Percentiles rank a stretch among this genome's conserved stretches.
Conservation (phyloP, 176 grass and related monocot genomes). For the Oryza glumipatula region DNA sequence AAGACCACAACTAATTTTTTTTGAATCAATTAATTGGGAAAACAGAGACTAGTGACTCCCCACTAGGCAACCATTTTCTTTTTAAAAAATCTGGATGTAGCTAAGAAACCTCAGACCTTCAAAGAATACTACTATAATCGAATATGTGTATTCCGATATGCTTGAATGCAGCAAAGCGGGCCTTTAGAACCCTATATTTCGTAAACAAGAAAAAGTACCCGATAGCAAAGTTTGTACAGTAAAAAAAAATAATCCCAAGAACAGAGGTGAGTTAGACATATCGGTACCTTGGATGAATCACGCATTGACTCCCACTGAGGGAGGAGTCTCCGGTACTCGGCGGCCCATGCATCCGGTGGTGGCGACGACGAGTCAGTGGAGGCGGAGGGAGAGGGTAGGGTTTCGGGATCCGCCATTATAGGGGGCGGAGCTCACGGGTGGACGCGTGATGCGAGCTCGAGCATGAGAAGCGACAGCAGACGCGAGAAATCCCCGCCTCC, state of each 20-base stretch:
- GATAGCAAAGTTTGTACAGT: neutral
- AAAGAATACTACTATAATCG: neutral
- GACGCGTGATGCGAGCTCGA: neutral
- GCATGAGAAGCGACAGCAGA: neutral
- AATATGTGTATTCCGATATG: neutral
- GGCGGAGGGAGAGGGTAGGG: neutral
- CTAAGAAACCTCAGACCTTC: neutral
- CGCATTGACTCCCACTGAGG: slow-evolving; percentile 57
- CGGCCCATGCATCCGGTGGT: slow-evolving; percentile 51
- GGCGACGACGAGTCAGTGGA: neutral
- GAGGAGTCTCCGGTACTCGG: slow-evolving; percentile 41
- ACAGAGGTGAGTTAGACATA: neutral
- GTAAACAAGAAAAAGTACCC: neutral
- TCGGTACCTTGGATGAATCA: slow-evolving; percentile 56
- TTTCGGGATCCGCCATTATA: neutral
- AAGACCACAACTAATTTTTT: neutral
- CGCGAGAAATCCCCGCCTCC: neutral
- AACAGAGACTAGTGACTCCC: neutral
- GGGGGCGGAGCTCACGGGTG: neutral
- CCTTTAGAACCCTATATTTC: neutral
- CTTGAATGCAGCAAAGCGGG: neutral
- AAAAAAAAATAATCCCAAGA: neutral
- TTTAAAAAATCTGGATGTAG: neutral
- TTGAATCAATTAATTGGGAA: slow-evolving; percentile 9
- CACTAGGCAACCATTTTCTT: too few relatives aligned